Evolutionary conservation across 805 yeast genomes (phyloP), one percentile per base, ranked within the genome.

Genomic region (Metschnikowia kunwiensis): DNA sequence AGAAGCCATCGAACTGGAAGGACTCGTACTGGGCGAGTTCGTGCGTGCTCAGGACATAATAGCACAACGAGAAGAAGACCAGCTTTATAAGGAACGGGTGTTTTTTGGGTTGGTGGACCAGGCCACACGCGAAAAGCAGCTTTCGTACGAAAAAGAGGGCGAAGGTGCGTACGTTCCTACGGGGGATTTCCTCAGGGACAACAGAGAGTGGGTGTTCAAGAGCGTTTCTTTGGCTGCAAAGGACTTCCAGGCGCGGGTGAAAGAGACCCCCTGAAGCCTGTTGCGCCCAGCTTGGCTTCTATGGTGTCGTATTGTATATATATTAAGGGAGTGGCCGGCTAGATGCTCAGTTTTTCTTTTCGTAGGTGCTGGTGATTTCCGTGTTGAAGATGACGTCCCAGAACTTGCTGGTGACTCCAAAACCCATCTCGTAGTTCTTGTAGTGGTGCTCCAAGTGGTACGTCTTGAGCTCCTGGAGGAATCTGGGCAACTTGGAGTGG

Each of bases 401-500:
- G 64, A 86, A 86, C 65, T 77, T 80, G 44, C 88, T 76, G 20
- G 97, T 87, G 45, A 93, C 97, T 50, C 99, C 99, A 51, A 89
- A 93, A 1, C 97, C 99, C 51, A 89, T 68, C 63, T 94, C 95
- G 63, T 86, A 93, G 65, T 93, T 91, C 70, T 91, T 89, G 72
- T 93, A 93, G 60, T 93, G 99, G 63, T 93, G 99, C 61, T 91
- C 97, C 63, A 93, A 74, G 61, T 93, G 99, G 58, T 87, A 82
- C 33, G 84, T 86, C 64, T 93, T 93, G 55, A 87, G 68, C 20
- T 76, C 79, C 58, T 86, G 88, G 64, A 87, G 68, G 57, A 71
- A 83, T 26, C 66, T 53, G 16, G 98, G 98, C 53, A 93, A 71
- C 54, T 73, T 74, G 24, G 86, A 77, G 64, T 93, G 99, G 59